Evolutionary conservation across 106 monocot species (phyloP), one percentile per base, ranked within the genome.

Genomic region (Vanilla planifolia): DNA sequence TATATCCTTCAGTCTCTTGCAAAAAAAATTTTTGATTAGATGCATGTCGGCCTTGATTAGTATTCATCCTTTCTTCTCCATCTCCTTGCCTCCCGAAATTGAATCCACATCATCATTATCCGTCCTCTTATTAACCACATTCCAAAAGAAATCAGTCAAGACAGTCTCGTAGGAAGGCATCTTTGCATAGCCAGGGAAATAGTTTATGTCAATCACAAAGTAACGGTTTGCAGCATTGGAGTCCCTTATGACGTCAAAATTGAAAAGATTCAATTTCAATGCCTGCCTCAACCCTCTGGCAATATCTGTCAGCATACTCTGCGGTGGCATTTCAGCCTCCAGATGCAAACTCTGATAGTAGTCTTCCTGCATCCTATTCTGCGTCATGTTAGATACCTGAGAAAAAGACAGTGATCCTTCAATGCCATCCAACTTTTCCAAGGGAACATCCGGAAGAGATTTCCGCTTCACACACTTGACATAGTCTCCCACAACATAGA

Each of bases 151-250:
- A 51, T 80, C 80, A 1, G 71, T 77, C 36, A 85, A 55, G 2
- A 74, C 70, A 0, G 30, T 53, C 65, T 85, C 85, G 33, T 80
- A 85, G 7, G 34, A 51, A 8, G 80, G 85, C 80, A 85, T 80
- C 67, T 85, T 85, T 4, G 73, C 80, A 62, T 80, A 85, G 33
- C 85, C 80, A n/a, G 80, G 85, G 52, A 85, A 85, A 61, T 80
- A 85, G 48, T 85, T 85, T 22, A 85, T 85, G 64, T 81, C 81
- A 16, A 86, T 78, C 11, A 86, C 66, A 17, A 81, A 72, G 39
- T 81, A 86, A 33, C 63, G 81, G 61, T 75, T 78, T n/a, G 68
- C 72, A 40, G 67, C 24, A 51, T 70, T 75, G 2, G 45, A 47
- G 73, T 86, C 86, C 65, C 72, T 71, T 23, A 81, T 86, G 60